Base-by-base conservation (phyloP, 768 basidiomycete genomes). In the Collybia sp. region DNA sequence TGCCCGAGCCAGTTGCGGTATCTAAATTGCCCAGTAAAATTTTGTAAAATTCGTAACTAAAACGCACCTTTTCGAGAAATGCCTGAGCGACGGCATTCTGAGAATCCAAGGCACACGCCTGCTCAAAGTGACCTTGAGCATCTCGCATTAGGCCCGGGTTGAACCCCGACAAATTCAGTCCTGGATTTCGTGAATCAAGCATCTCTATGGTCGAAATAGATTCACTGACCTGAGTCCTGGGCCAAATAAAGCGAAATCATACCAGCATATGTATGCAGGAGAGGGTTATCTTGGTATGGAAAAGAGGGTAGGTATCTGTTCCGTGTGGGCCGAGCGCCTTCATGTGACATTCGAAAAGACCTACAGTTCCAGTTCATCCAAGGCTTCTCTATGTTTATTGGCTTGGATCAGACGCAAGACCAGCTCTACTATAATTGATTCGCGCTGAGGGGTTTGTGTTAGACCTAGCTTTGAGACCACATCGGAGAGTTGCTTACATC, bases 311-410 rank as follows among this genome's bases (percentile, higher is more conserved):
- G 74, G 60, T 89, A 94, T 18, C 92, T 92, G 51, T 44, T 48
- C 42, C 39, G 16, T 34, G 37, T 39, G 42, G 39, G 47, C 43
- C 44, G 48, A 40, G 44, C 13, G 9, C 25, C 16, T 37, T 15
- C 48, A n/a, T 40, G 45, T 37, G 35, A 33, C 15, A 36, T 34
- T 20, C 12, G 35, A 33, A 35, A 30, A 17, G n/a, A 19, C 41
- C 48, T 5, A 93, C 90, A 93, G 73, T 58, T 93, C 89, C 11
- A 95, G 67, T 59, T 96, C 89, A 49, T 91, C 86, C 45, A 93
- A 66, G 1, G 93, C 93, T 44, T 84, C 80, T 46, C 73, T 72
- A 54, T 86, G 72, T 56, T 72, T 73, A 4, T 70, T 75, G 15
- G 71, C 61, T 15, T 75, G 53, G 46, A 93, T 79, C 16, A 93